Base-by-base conservation (phyloP, 2,329 filamentous ascomycete genomes). In the Alternaria ventricosa region DNA sequence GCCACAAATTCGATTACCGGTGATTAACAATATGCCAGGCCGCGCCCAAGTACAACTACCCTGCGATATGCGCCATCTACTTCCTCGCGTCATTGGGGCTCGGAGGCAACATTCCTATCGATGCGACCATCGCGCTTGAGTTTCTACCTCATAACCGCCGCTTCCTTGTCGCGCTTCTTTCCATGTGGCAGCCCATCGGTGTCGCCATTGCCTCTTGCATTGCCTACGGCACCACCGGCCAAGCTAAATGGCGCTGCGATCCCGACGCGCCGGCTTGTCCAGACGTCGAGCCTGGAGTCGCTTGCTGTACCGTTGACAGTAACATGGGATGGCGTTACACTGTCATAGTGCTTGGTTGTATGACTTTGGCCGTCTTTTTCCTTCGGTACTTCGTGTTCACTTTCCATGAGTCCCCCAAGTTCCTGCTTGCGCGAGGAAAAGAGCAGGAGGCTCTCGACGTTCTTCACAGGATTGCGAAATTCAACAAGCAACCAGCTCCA, bases 261-360 rank as follows among this genome's bases (percentile, higher is more conserved):
- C 61, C 67, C 13, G 44, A 41, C 12, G 28, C 74, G 10, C 63
- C 55, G 1, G 69, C 71, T 9, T 75, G 73, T 57, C 66, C 43
- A 15, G n/a, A 36, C 13, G 60, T 49, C 25, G 33, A 10, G 22
- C 15, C 57, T 18, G 60, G 60, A 43, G 50, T 54, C 22, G 49
- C 25, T n/a, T 63, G 60, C 13, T 63, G 60, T 23, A 63, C 60
- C 7, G 60, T 63, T 5, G 60, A 45, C 30, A 71, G 66, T 51
- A 76, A 76, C 45, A 76, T 76, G 74, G 74, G 73, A n/a, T 76
- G 73, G 72, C 69, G 72, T 6, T 76, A 76, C 49, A 71, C 71
- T 45, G 62, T 76, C 41, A 74, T 76, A 33, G 65, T 74, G 6
- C 71, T 76, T 7, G 73, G 73, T 4, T 61, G 51, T 22, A 71